Conservation (phyloP, 306 rosid species). For the Prinsepia uniflora region DNA sequence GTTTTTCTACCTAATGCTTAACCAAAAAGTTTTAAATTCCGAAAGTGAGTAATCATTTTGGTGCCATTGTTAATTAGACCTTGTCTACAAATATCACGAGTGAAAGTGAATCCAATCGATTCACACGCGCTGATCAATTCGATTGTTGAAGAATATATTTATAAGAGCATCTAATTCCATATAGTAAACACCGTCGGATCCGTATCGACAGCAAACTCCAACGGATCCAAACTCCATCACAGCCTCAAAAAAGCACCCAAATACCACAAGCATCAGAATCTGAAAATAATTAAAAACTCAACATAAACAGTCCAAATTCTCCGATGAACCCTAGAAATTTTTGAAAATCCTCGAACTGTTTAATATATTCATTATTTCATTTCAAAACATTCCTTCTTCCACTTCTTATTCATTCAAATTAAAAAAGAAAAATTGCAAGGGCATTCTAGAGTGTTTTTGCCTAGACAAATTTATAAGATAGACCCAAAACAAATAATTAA, state of each 20-base stretch:
- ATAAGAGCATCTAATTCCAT: conserved; percentile 10
- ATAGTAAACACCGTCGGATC: conserved; percentile 11
- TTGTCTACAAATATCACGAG: no score
- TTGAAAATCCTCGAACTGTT: not conserved
- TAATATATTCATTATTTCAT: not conserved
- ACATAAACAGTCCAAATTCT: conserved; percentile 5
- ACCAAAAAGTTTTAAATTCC: no score
- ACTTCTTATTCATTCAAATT: conserved; percentile 6
- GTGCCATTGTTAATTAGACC: no score
- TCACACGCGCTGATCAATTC: no score
- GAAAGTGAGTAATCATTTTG: no score
- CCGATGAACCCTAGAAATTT: conserved; percentile 22
- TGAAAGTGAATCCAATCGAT: no score
- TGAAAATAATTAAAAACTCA: conserved; percentile 1
- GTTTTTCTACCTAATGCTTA: no score
- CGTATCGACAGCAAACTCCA: conserved; percentile 12
- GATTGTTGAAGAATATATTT: not conserved
- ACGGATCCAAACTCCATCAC: conserved; percentile 19
- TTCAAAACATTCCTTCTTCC: not conserved
- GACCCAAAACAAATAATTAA: not conserved
- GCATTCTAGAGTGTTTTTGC: conserved; percentile 19
- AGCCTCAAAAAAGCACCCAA: not conserved
- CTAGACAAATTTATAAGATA: no score
- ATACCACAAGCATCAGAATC: not conserved
- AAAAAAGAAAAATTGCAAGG: conserved; percentile 10